Evolutionary conservation across 1,139 yeast genomes (phyloP).

Genomic region (Protomyces inundatus): DNA sequence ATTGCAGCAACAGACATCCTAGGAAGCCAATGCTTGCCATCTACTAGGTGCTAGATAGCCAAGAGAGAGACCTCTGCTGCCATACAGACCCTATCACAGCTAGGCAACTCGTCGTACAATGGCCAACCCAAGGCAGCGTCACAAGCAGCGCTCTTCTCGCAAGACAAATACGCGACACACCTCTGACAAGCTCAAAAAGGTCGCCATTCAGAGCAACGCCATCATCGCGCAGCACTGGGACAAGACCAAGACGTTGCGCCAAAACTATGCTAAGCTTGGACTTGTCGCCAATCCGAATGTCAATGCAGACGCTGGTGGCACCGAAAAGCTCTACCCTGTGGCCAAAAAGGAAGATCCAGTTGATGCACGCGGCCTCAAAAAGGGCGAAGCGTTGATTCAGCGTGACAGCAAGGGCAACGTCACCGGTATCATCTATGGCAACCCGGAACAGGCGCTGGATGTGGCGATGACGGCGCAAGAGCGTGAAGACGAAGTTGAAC

Average conservation of each 20-base stretch:
- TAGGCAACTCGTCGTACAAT: background rate
- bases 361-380: constrained; percentile 39
- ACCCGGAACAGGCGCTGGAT: constrained; percentile 35
- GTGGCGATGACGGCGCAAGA: background rate
- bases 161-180: constrained; percentile 15
- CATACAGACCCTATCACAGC: no score
- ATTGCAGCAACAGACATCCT: background rate
- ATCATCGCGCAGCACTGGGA: constrained; percentile 91
- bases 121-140: constrained; percentile 27
- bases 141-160: constrained; percentile 24
- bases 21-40: background rate
- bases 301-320: constrained; percentile 5
- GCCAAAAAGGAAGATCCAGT: background rate
- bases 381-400: constrained; percentile 73
- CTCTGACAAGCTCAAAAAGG: constrained; percentile 14
- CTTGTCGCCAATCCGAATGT: constrained; percentile 6
- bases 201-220: constrained; percentile 48
- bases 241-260: constrained; percentile 67
- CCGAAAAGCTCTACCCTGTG: constrained; percentile 23
- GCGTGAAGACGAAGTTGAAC: constrained; percentile 1
- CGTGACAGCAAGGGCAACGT: constrained; percentile 72
- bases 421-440: constrained; percentile 65
- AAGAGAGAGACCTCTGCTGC: no score
- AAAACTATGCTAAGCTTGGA: constrained; percentile 47
- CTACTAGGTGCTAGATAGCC: background rate